Evolutionary conservation across 75 land plant species (phyloP).

Genomic region (Pinus albicaulis): DNA sequence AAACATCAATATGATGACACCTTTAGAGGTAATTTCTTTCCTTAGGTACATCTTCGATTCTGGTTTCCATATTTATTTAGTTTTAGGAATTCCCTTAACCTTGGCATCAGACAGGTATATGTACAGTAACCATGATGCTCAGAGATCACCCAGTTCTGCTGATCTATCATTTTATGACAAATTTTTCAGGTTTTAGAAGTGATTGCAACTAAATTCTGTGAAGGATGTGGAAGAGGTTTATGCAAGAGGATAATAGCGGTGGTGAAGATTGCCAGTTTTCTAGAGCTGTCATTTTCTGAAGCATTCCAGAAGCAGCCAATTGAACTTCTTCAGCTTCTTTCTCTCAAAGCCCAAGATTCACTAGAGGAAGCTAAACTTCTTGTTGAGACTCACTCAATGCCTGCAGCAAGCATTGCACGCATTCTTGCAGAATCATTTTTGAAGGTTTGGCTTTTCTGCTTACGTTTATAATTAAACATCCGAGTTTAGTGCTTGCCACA

Average conservation of each 20-base stretch:
- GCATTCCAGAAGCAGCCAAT: conserved; percentile 82
- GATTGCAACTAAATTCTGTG: conserved; percentile 52
- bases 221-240: conserved; percentile 83
- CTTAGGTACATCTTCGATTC: background rate
- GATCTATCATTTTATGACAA: background rate
- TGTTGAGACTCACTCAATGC: conserved; percentile 83
- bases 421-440: conserved; percentile 96
- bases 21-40: conserved; percentile 32
- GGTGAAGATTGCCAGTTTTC: conserved; percentile 76
- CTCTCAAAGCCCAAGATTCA: conserved; percentile 98
- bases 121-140: background rate
- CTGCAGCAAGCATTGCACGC: conserved; percentile 82
- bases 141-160: background rate
- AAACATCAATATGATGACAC: conserved; percentile 27
- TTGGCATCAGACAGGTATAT: background rate
- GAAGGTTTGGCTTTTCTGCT: conserved; percentile 46
- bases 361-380: conserved; percentile 88
- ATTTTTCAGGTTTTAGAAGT: conserved; percentile 65
- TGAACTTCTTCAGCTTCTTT: conserved; percentile 88
- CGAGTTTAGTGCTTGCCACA: background rate
- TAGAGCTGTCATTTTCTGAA: conserved; percentile 78
- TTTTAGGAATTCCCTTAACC: background rate
- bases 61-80: background rate
- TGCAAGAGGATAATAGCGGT: conserved; percentile 88
- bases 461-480: background rate